Evolutionary conservation across 2,329 filamentous ascomycete species (phyloP).

Genomic region (Chrysosporium keratinophilum): DNA sequence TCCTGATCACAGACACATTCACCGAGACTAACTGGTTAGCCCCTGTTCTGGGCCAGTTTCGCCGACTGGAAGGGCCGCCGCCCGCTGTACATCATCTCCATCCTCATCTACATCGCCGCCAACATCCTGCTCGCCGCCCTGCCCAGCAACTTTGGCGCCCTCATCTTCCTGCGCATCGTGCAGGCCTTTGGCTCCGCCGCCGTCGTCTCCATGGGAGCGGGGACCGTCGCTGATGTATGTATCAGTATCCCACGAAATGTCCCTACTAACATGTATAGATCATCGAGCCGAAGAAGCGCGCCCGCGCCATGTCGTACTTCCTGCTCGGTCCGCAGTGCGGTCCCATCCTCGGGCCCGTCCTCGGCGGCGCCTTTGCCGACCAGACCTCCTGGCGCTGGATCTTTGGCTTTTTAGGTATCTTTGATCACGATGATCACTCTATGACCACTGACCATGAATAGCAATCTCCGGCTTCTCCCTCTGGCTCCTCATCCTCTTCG

Average conservation of each 20-base stretch:
- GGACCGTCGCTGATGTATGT: slow-evolving; percentile 2
- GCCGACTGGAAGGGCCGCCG: neutral
- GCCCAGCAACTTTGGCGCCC: slow-evolving; percentile 1
- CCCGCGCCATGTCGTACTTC: slow-evolving; percentile 1
- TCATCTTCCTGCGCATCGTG: slow-evolving; percentile 1
- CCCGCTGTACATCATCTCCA: slow-evolving; percentile 1
- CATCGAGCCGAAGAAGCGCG: neutral
- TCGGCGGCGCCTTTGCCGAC: slow-evolving; percentile 18
- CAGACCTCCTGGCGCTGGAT: slow-evolving; percentile 22
- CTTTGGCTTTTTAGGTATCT: slow-evolving; percentile 12
- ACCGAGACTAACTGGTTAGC: neutral
- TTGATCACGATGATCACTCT: neutral
- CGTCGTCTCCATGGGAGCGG: neutral
- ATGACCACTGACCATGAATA: neutral
- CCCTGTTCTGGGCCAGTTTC: slow-evolving; percentile 1
- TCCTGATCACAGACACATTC: neutral
- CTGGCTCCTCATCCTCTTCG: neutral
- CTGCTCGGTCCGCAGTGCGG: slow-evolving; percentile 25
- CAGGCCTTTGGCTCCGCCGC: neutral
- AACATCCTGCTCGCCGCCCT: slow-evolving; percentile 4
- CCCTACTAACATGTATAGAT: neutral
- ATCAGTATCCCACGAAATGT: neutral
- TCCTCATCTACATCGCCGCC: slow-evolving; percentile 1
- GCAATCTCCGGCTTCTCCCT: slow-evolving; percentile 1
- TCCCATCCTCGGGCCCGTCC: slow-evolving; percentile 26